Conservation (phyloP, 805 yeast genomes). For the Cyberlindnera xishuangbannaensis region DNA sequence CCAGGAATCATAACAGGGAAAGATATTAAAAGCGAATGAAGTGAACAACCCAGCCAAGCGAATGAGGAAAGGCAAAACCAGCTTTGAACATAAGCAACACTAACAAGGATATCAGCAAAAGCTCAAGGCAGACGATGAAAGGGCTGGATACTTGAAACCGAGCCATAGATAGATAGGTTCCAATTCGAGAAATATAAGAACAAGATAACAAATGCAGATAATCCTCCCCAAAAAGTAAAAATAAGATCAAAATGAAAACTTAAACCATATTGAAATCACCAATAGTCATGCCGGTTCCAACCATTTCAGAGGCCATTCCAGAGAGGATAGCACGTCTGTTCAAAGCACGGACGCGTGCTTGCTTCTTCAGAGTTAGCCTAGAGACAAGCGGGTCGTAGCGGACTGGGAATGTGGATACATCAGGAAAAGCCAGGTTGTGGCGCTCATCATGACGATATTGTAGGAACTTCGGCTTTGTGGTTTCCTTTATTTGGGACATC, state of each 20-base stretch:
- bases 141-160: too few relatives aligned
- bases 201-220: not conserved
- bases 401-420: constrained; percentile 25
- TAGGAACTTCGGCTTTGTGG: constrained; percentile 15
- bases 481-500: constrained; percentile 1
- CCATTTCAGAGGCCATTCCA: constrained; percentile 27
- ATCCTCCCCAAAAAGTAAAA: not conserved
- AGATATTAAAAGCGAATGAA: too few relatives aligned
- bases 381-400: constrained; percentile 21
- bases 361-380: constrained; percentile 4
- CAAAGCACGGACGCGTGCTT: constrained; percentile 19
- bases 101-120: too few relatives aligned
- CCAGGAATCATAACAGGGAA: too few relatives aligned
- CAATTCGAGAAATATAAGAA: too few relatives aligned
- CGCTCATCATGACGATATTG: constrained; percentile 26
- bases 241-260: constrained; percentile 1
- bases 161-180: too few relatives aligned
- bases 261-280: constrained; percentile 20
- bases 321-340: constrained; percentile 26
- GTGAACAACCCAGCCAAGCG: too few relatives aligned
- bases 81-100: too few relatives aligned
- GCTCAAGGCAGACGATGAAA: too few relatives aligned
- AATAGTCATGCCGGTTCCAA: constrained; percentile 24
- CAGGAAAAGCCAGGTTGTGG: constrained; percentile 27
- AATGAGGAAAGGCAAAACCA: too few relatives aligned